These are phyloP conservation scores for Colletotrichum graminicola DNA, from an alignment of 2,329 filamentous ascomycete species.

Conservation along the genomic window DNA sequence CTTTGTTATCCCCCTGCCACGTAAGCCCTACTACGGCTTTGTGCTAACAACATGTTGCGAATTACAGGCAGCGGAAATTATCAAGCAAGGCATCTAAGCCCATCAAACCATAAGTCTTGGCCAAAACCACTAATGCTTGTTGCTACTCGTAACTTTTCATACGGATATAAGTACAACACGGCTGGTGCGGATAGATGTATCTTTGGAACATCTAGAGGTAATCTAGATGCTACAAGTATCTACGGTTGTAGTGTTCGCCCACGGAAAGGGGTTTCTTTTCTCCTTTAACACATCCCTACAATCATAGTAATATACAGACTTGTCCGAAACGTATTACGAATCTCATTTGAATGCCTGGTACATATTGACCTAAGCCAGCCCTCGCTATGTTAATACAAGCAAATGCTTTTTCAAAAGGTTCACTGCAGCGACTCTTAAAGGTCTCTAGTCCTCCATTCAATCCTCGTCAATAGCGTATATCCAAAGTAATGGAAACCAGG, in stretches of 20 bases:
- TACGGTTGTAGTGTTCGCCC: neutral
- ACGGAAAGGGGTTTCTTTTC: neutral
- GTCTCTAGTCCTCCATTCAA: neutral
- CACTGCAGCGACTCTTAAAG: neutral
- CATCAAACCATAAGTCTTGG: neutral
- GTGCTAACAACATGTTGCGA: neutral
- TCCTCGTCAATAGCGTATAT: neutral
- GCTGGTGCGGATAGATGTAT: neutral
- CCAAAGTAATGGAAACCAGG: neutral
- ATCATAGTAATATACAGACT: neutral
- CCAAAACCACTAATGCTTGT: neutral
- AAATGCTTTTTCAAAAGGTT: neutral
- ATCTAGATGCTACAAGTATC: neutral
- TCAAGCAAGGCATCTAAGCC: constrained; percentile 25
- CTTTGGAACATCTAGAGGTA: neutral
- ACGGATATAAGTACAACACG: neutral
- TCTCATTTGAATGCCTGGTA: neutral
- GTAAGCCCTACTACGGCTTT: neutral
- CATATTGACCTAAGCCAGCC: neutral
- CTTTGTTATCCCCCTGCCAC: neutral
- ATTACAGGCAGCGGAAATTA: constrained; percentile 28
- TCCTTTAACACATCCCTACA: neutral
- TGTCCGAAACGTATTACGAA: neutral
- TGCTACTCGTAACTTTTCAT: no score
- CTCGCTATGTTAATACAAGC: neutral